Conservation (phyloP, 306 rosid species). For the Quercus berberidifolia region DNA sequence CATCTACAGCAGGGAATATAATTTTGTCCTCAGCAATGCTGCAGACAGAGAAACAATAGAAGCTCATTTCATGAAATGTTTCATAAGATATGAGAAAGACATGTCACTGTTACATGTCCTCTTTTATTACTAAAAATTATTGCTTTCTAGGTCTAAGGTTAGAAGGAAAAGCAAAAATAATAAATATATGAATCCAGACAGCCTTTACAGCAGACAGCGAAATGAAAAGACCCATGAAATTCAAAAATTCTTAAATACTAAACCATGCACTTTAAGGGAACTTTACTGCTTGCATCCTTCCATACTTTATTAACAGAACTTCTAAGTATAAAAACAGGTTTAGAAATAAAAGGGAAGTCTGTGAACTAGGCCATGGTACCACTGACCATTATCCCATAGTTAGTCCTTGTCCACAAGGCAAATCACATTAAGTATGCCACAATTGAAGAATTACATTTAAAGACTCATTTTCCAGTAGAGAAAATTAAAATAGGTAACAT, state of each 20-base stretch:
- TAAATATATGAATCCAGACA: background rate
- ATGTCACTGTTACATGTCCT: background rate
- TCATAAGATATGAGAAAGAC: background rate
- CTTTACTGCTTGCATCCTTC: background rate
- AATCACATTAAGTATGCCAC: background rate
- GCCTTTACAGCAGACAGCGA: background rate
- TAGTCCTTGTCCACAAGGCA: background rate
- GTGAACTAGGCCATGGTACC: background rate
- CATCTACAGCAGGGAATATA: conserved; percentile 30
- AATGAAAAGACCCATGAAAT: background rate
- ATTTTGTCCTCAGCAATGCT: conserved; percentile 35
- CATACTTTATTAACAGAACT: background rate
- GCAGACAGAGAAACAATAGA: conserved; percentile 8
- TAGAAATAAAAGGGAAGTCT: background rate
- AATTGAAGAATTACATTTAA: background rate
- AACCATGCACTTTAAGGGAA: background rate
- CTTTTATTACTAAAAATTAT: background rate
- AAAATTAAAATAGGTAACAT: background rate
- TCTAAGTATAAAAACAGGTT: background rate
- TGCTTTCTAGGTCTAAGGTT: background rate
- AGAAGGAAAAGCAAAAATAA: background rate
- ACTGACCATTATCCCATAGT: background rate
- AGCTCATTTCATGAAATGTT: conserved; percentile 12
- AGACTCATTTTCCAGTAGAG: background rate
- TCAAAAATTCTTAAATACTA: background rate